A percentile compares a stretch with the other conserved stretches of the same genome.
Conservation (phyloP, 345 rosid species). For the Dovyalis caffra region DNA sequence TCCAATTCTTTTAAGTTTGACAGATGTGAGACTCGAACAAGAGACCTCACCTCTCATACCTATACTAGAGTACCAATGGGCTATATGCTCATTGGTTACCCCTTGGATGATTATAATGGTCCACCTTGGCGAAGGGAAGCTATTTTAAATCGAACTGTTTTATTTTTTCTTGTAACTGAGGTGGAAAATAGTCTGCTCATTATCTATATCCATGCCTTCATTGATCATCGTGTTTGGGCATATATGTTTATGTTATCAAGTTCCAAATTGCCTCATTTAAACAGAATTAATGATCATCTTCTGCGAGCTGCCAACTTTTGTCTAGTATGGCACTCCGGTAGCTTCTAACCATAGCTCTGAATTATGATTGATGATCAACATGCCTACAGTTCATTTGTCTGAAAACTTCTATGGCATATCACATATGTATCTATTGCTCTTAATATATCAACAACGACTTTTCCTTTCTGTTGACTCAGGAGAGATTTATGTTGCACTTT, state of each 20-base stretch:
- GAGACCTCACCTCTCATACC: background rate
- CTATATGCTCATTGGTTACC: background rate
- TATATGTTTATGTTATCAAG: background rate
- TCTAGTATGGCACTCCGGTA: background rate
- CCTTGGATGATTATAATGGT: background rate
- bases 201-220: background rate
- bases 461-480: conserved; percentile 11
- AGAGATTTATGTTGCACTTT: conserved; percentile 27
- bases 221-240: background rate
- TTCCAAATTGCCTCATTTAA: background rate
- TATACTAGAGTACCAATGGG: background rate
- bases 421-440: background rate
- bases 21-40: background rate
- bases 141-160: background rate
- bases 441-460: background rate
- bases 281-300: background rate
- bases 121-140: background rate
- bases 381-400: background rate
- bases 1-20: background rate
- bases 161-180: background rate
- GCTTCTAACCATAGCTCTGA: background rate
- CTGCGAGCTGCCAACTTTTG: background rate
- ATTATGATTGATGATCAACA: background rate
- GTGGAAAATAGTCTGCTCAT: no score
- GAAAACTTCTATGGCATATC: background rate